These are phyloP conservation scores for Kodamaea hsintzibuensis DNA, from an alignment of 805 yeast species.

Conservation along the genomic window DNA sequence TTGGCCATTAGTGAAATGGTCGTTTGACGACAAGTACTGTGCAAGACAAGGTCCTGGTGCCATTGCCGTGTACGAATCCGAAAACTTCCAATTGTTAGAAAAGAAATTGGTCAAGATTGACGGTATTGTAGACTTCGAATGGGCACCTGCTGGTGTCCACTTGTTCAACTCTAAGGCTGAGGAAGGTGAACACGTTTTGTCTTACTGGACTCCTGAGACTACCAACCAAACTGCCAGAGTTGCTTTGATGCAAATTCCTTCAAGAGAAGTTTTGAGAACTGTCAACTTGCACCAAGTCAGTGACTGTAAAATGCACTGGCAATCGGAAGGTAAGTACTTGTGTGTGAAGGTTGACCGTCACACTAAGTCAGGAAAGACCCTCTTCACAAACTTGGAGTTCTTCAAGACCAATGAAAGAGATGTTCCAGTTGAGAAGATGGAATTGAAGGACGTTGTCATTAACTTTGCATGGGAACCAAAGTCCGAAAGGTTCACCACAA, in stretches of 20 bases:
- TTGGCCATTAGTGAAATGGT: constrained; percentile 98
- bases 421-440: constrained; percentile 92
- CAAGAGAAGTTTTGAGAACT: constrained; percentile 81
- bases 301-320: constrained; percentile 93
- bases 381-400: constrained; percentile 88
- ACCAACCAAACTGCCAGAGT: constrained; percentile 94
- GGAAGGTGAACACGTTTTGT: constrained; percentile 64
- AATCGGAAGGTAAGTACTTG: constrained; percentile 75
- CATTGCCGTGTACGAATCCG: constrained; percentile 83
- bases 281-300: constrained; percentile 93
- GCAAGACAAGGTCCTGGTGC: constrained; percentile 95
- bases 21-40: constrained; percentile 86
- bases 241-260: constrained; percentile 82
- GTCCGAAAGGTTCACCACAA: constrained; percentile 80
- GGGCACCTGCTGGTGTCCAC: constrained; percentile 86
- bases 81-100: constrained; percentile 77
- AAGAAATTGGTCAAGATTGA: constrained; percentile 81
- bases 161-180: constrained; percentile 56
- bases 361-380: constrained; percentile 90
- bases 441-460: constrained; percentile 83
- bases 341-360: constrained; percentile 97
- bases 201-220: constrained; percentile 97
- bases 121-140: constrained; percentile 87
- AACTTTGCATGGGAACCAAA: constrained; percentile 96
- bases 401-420: constrained; percentile 85